phyloP scores from a whole-genome alignment of 805 yeast species.

The Teunomyces aglyptinius region DNA sequence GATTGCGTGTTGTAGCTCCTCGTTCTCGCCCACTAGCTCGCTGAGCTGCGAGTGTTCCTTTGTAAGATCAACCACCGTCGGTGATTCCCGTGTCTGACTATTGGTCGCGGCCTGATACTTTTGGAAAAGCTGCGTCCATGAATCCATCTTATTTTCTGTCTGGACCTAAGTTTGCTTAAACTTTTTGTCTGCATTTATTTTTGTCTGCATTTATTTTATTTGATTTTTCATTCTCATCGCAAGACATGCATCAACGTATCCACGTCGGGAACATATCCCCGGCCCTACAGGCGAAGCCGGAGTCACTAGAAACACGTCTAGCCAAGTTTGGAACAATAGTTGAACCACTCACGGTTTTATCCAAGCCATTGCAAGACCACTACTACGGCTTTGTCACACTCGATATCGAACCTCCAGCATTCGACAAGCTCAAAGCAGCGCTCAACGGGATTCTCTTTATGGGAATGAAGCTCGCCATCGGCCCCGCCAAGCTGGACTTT shows the following conservation, averaged over 20 bases:
- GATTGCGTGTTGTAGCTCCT: conserved; percentile 15
- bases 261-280: conserved; percentile 71
- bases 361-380: conserved; percentile 53
- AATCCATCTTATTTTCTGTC: not conserved
- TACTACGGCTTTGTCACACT: conserved; percentile 69
- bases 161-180: too few relatives aligned
- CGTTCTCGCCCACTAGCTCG: not conserved
- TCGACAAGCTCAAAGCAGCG: conserved; percentile 49
- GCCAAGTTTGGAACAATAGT: conserved; percentile 58
- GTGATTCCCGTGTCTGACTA: not conserved
- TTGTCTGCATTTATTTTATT: not conserved
- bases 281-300: conserved; percentile 43
- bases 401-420: conserved; percentile 44
- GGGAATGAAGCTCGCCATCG: conserved; percentile 64
- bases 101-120: not conserved
- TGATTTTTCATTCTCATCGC: conserved; percentile 8
- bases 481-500: conserved; percentile 60
- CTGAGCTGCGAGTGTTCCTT: not conserved
- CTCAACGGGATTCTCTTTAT: conserved; percentile 73
- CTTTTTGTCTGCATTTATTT: not conserved
- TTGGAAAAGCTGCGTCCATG: not conserved
- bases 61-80: not conserved
- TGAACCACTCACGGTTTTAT: conserved; percentile 48
- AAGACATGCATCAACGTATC: conserved; percentile 22
- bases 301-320: conserved; percentile 55